phyloP scores from a whole-genome alignment of 2,329 filamentous ascomycete genomes.

The Lasiodiplodia hormozganensis region DNA sequence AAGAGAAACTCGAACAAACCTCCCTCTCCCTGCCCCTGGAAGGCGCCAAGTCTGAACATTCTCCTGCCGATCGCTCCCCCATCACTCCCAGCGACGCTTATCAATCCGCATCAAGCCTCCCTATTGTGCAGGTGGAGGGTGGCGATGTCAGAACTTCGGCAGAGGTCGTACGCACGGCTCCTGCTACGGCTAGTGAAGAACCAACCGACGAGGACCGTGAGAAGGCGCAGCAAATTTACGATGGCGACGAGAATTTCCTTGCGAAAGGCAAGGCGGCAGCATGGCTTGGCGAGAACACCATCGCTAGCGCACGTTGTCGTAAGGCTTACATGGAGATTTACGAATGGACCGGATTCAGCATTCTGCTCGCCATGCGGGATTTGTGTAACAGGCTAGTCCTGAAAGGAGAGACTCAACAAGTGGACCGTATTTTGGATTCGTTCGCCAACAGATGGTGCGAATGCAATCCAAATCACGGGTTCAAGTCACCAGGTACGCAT shows the following conservation, averaged over 20 bases:
- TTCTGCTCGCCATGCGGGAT: conserved; percentile 77
- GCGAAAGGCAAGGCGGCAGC: conserved; percentile 80
- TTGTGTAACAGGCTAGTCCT: conserved; percentile 83
- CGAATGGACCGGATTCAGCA: conserved; percentile 81
- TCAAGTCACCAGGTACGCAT: conserved; percentile 77
- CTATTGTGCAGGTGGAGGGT: conserved; percentile 59
- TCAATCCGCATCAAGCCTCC: conserved; percentile 57
- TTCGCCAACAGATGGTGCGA: conserved; percentile 91
- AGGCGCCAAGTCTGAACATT: conserved; percentile 40
- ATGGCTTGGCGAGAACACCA: conserved; percentile 78
- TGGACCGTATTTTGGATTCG: conserved; percentile 89
- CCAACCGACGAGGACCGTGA: conserved; percentile 72
- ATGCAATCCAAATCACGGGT: conserved; percentile 91
- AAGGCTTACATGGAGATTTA: conserved; percentile 92
- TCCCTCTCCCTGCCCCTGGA: conserved; percentile 49
- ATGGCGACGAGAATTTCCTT: conserved; percentile 83
- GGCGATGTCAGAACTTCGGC: conserved; percentile 48
- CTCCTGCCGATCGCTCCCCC: conserved; percentile 38
- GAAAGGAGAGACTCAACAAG: conserved; percentile 93
- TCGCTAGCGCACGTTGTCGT: conserved; percentile 61
- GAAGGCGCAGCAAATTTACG: conserved; percentile 82
- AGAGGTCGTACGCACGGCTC: conserved; percentile 33
- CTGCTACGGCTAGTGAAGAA: conserved; percentile 41
- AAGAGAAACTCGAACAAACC: conserved; percentile 39
- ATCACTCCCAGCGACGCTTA: conserved; percentile 54